phyloP scores from a whole-genome alignment of 164 flowering plant genomes.

The Piper longum region DNA sequence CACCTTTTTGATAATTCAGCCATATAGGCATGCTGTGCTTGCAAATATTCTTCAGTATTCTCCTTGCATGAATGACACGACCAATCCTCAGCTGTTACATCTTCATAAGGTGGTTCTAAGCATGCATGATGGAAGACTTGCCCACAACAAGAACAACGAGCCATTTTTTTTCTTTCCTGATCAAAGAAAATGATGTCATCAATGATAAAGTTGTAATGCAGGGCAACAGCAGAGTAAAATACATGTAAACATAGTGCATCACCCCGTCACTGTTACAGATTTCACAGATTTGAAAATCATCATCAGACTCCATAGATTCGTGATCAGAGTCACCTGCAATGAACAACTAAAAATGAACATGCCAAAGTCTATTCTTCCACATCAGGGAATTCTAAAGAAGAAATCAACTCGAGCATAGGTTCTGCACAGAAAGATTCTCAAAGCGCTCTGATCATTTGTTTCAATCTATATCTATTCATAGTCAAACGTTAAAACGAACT shows the following conservation, averaged over 20 bases:
- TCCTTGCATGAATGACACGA: slow-evolving; percentile 81
- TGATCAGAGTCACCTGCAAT: slow-evolving; percentile 67
- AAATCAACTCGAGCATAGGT: background rate
- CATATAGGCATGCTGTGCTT: slow-evolving; percentile 42
- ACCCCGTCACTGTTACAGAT: slow-evolving; percentile 83
- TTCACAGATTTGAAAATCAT: slow-evolving; percentile 94
- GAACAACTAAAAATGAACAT: background rate
- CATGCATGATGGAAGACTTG: slow-evolving; percentile 70
- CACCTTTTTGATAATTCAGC: slow-evolving; percentile 72
- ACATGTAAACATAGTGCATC: slow-evolving; percentile 1
- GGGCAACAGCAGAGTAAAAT: background rate
- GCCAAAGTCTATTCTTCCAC: no score
- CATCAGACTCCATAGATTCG: slow-evolving; percentile 86
- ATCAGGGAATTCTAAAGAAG: background rate
- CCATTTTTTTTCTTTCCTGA: slow-evolving; percentile 84
- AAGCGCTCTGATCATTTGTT: background rate
- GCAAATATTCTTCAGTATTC: slow-evolving; percentile 78
- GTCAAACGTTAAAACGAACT: slow-evolving; percentile 24
- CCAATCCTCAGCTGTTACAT: slow-evolving; percentile 52
- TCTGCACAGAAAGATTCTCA: no score
- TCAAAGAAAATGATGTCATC: background rate
- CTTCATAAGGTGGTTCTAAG: slow-evolving; percentile 57
- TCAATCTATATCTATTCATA: background rate
- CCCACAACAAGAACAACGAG: slow-evolving; percentile 76
- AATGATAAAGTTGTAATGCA: background rate